Base-by-base conservation (phyloP, 805 yeast species). In the Yarrowia sp. region DNA sequence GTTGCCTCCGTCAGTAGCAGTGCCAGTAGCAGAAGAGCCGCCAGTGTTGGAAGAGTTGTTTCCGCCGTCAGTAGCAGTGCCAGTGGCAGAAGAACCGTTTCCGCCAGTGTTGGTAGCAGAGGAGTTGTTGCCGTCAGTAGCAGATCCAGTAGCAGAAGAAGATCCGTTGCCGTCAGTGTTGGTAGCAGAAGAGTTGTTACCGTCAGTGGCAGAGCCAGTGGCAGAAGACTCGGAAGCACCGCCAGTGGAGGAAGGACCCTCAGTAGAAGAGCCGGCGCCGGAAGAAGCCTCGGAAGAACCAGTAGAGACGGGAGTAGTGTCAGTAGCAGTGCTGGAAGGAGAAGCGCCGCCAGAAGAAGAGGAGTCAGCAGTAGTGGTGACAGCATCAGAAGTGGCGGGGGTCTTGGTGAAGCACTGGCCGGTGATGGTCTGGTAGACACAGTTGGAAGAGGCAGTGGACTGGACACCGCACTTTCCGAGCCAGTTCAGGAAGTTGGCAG, bases 401-500 rank as follows among this genome's bases (percentile, higher is more conserved):
- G 55, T 35, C 41, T 17, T 8, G 41, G 55, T 48, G 32, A 48
- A 22, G 14, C 55, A 48, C 31, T 15, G 14, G 18, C 55, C 55
- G 13, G 41, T 48, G 41, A 35, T 48, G 41, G 55, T 48, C 55
- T 48, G 55, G 55, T 48, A 48, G 31, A 13, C 41, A 35, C 55
- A 48, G 41, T 7, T 17, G 10, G 55, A 33, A 18, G 55, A 48
- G 28, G 41, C 55, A 13, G 55, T 33, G 14, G 55, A 48, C 32
- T 15, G 32, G 31, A 48, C 55, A 15, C 18, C 14, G 13, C 55
- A 48, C 41, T 33, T 17, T 17, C 51, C 51, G 18, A 47, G 51
- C 51, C 51, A 47, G 51, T 47, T 47, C 9, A 47, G 51, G 51
- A 47, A 48, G 55, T 48, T 48, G 41, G 55, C 55, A 48, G 55